Conservation (phyloP, 768 basidiomycete genomes). For the Daedalea quercina region DNA sequence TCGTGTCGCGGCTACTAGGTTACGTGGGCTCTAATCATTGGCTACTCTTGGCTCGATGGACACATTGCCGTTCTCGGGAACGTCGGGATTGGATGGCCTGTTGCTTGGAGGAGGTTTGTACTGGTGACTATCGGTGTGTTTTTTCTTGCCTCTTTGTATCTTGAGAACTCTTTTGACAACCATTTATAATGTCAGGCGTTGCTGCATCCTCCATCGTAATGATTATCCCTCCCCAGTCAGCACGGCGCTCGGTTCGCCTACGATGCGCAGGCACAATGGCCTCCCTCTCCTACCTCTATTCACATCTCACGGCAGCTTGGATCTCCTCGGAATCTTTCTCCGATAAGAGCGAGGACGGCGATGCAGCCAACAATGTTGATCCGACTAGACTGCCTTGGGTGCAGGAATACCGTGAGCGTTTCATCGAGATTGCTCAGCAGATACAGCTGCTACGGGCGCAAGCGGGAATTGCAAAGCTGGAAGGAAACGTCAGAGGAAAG, state of each 20-base stretch:
- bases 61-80: slow-evolving; percentile 37
- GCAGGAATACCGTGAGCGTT: slow-evolving; percentile 21
- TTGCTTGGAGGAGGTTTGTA: slow-evolving; percentile 47
- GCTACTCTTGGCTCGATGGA: slow-evolving; percentile 54
- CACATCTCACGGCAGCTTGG: slow-evolving; percentile 35
- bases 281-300: slow-evolving; percentile 36
- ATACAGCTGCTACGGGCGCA: slow-evolving; percentile 26
- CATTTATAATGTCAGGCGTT: slow-evolving; percentile 27
- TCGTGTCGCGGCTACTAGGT: slow-evolving; percentile 19
- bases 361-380: slow-evolving; percentile 9
- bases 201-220: slow-evolving; percentile 47
- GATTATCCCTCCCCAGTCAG: slow-evolving; percentile 45
- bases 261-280: slow-evolving; percentile 35
- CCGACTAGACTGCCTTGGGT: slow-evolving; percentile 17
- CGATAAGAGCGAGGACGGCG: slow-evolving; percentile 10
- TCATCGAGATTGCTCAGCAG: slow-evolving; percentile 27
- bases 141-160: background rate
- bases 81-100: slow-evolving; percentile 44
- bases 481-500: slow-evolving; percentile 42
- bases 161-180: background rate
- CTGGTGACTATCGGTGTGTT: slow-evolving; percentile 42
- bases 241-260: slow-evolving; percentile 39
- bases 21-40: slow-evolving; percentile 39
- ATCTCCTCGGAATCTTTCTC: slow-evolving; percentile 15
- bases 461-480: slow-evolving; percentile 37